phyloP scores from a whole-genome alignment of 2,329 filamentous ascomycete genomes.

The Talaromyces sp. region DNA sequence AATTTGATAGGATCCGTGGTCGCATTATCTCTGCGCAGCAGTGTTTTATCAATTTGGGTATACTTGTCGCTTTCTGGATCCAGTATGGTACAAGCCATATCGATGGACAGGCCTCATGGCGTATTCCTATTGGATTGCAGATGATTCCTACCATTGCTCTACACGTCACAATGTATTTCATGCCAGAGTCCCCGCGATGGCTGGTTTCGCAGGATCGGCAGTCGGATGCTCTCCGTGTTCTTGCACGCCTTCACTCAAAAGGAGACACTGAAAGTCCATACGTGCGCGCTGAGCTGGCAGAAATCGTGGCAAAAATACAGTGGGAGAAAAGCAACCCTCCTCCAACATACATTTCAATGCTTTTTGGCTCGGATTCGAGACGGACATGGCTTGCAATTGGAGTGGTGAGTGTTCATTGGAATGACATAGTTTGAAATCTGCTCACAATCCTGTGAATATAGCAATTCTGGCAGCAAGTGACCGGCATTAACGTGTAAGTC shows the following conservation, averaged over 20 bases:
- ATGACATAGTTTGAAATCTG: background rate
- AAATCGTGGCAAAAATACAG: constrained; percentile 11
- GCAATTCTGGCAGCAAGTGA: constrained; percentile 21
- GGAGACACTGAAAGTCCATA: constrained; percentile 19
- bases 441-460: background rate
- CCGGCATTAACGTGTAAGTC: constrained; percentile 19
- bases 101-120: constrained; percentile 22
- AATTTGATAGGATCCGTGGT: constrained; percentile 15
- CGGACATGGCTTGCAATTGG: constrained; percentile 20
- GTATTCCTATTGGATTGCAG: constrained; percentile 42
- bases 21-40: constrained; percentile 20
- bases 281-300: constrained; percentile 12
- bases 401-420: constrained; percentile 13
- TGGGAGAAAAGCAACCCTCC: constrained; percentile 14
- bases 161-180: constrained; percentile 26
- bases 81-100: constrained; percentile 9
- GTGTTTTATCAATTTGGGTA: constrained; percentile 20
- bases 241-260: constrained; percentile 7
- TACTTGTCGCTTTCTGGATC: constrained; percentile 10
- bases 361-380: constrained; percentile 15
- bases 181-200: constrained; percentile 10
- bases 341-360: constrained; percentile 14
- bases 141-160: constrained; percentile 38
- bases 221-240: constrained; percentile 13
- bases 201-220: constrained; percentile 7